phyloP scores from a whole-genome alignment of 768 basidiomycete species.

The Leucocoprinus sp. region DNA sequence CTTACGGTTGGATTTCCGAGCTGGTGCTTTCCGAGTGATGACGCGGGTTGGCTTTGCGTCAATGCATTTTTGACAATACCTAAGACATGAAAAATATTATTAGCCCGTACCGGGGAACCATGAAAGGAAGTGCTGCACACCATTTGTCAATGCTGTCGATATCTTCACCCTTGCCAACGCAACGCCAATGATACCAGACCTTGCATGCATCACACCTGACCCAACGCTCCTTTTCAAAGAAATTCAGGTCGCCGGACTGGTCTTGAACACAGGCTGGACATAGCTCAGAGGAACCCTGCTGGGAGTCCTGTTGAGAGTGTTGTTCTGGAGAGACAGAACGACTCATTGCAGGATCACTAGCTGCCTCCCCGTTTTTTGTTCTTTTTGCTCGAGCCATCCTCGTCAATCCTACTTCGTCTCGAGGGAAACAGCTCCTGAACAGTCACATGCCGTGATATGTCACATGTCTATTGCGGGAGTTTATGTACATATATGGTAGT shows the following conservation, averaged over 20 bases:
- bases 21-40: conserved; percentile 69
- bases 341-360: conserved; percentile 5
- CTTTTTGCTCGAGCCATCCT: conserved; percentile 9
- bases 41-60: conserved; percentile 48
- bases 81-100: conserved; percentile 18
- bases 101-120: conserved; percentile 2
- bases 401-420: not conserved
- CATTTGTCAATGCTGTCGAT: conserved; percentile 71
- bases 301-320: not conserved
- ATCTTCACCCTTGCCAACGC: conserved; percentile 59
- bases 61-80: conserved; percentile 67
- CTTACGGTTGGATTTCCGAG: conserved; percentile 77
- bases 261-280: conserved; percentile 13
- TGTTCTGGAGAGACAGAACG: conserved; percentile 6
- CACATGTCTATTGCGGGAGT: conserved; percentile 9
- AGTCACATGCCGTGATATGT: not conserved
- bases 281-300: conserved; percentile 5
- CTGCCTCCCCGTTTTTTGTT: conserved; percentile 6
- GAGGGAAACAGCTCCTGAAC: not conserved
- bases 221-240: conserved; percentile 65
- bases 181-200: conserved; percentile 80
- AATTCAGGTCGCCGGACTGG: conserved; percentile 8
- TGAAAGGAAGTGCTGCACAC: conserved; percentile 29
- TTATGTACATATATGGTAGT: not conserved
- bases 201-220: conserved; percentile 77